phyloP scores from a whole-genome alignment of 2,329 filamentous ascomycete genomes.

The Harringtonia lauricola region DNA sequence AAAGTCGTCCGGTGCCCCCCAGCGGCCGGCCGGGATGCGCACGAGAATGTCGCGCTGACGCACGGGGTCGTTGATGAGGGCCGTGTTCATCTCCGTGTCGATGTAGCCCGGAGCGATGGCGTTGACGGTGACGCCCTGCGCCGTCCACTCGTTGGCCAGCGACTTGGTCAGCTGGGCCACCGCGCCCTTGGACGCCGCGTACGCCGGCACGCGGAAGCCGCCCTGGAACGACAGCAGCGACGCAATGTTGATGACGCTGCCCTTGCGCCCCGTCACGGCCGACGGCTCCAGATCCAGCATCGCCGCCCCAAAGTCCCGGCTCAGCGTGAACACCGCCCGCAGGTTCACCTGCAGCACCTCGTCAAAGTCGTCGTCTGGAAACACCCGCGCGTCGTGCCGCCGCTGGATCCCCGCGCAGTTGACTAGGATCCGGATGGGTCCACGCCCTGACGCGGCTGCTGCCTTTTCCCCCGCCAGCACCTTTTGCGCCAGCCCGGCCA shows the following conservation, averaged over 20 bases:
- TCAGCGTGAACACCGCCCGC: slow-evolving; percentile 66
- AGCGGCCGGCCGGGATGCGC: slow-evolving; percentile 73
- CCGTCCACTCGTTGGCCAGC: slow-evolving; percentile 76
- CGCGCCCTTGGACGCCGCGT: slow-evolving; percentile 76
- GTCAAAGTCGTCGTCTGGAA: slow-evolving; percentile 68
- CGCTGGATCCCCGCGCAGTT: slow-evolving; percentile 84
- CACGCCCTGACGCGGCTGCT: background rate
- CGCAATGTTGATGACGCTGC: slow-evolving; percentile 75
- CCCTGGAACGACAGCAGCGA: slow-evolving; percentile 77
- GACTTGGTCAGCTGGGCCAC: slow-evolving; percentile 78
- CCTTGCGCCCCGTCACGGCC: slow-evolving; percentile 41
- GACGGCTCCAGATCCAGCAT: slow-evolving; percentile 52
- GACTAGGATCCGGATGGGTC: slow-evolving; percentile 59
- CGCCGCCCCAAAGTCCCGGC: slow-evolving; percentile 67
- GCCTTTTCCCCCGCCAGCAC: slow-evolving; percentile 49
- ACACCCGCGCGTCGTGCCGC: slow-evolving; percentile 62
- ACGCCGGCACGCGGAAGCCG: slow-evolving; percentile 78
- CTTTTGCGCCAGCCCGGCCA: slow-evolving; percentile 47
- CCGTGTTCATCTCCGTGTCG: slow-evolving; percentile 88
- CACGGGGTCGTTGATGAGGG: slow-evolving; percentile 61
- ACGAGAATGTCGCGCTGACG: slow-evolving; percentile 64
- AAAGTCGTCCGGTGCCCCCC: slow-evolving; percentile 79
- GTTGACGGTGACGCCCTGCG: slow-evolving; percentile 73
- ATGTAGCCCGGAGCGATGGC: slow-evolving; percentile 86
- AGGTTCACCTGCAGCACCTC: slow-evolving; percentile 81